These are phyloP conservation scores for Aspergillus ustus DNA, from an alignment of 2,329 filamentous ascomycete species.

Conservation along the genomic window DNA sequence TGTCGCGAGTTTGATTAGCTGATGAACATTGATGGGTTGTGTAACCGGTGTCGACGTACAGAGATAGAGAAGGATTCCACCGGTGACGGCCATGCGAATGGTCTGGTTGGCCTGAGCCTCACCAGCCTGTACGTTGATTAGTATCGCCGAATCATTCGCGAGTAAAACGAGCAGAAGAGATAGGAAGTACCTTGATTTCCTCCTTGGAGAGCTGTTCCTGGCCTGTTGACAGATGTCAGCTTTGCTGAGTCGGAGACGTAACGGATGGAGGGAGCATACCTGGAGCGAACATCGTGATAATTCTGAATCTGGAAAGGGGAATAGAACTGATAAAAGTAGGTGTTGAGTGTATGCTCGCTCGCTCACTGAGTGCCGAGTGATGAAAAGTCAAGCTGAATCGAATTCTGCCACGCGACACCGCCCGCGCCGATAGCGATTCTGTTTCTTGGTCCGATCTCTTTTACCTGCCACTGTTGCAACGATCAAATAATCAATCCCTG, in stretches of 20 bases:
- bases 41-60: constrained; percentile 51
- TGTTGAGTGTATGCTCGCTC: background rate
- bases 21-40: background rate
- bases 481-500: background rate
- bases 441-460: background rate
- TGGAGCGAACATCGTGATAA: constrained; percentile 40
- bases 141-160: constrained; percentile 1
- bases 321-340: background rate
- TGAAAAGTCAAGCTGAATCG: constrained; percentile 16
- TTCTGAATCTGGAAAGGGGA: background rate
- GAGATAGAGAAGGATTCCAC: constrained; percentile 63
- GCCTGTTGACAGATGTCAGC: constrained; percentile 30
- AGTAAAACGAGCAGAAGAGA: background rate
- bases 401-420: constrained; percentile 26
- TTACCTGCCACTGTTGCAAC: constrained; percentile 4
- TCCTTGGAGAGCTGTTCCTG: constrained; percentile 52
- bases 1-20: constrained; percentile 24
- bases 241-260: background rate
- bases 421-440: constrained; percentile 13
- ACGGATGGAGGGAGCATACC: constrained; percentile 25
- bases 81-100: constrained; percentile 58
- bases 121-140: constrained; percentile 43
- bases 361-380: constrained; percentile 16
- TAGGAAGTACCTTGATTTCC: constrained; percentile 46
- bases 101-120: constrained; percentile 60